Percentiles rank a stretch among this genome's conserved stretches.
Evolutionary conservation across 208 protist species (phyloP).

Genomic region (Trypanosoma avium): DNA sequence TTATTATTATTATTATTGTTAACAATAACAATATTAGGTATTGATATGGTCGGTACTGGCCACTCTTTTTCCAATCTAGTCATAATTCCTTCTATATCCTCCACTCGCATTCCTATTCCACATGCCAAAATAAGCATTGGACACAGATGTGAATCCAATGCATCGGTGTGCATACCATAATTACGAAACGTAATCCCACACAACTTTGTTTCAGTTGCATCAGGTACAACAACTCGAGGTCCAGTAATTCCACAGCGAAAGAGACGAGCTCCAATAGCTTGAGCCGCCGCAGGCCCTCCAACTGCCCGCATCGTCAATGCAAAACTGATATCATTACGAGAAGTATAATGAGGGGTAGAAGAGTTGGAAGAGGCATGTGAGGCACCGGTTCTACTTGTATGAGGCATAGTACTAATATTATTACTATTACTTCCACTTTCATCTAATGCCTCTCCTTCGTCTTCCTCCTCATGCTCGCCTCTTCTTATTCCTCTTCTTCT

Average conservation of each 20-base stretch:
- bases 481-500: too few relatives aligned
- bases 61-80: slow-evolving; percentile 42
- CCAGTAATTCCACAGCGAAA: slow-evolving; percentile 76
- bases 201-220: slow-evolving; percentile 29
- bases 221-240: slow-evolving; percentile 60
- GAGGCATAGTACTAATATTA: too few relatives aligned
- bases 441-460: too few relatives aligned
- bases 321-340: slow-evolving; percentile 85
- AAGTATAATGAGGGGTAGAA: too few relatives aligned
- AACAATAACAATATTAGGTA: not conserved
- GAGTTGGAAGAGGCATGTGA: too few relatives aligned
- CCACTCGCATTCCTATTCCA: slow-evolving; percentile 54
- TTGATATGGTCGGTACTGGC: slow-evolving; percentile 15
- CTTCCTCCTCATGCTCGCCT: too few relatives aligned
- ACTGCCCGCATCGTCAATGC: slow-evolving; percentile 64
- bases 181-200: slow-evolving; percentile 48
- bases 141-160: slow-evolving; percentile 7
- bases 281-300: slow-evolving; percentile 18
- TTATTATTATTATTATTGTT: not conserved
- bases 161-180: slow-evolving; percentile 67
- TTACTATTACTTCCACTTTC: too few relatives aligned
- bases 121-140: slow-evolving; percentile 74
- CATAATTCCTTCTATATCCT: slow-evolving; percentile 45
- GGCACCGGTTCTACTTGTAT: too few relatives aligned
- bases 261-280: slow-evolving; percentile 62